A percentile compares a stretch with the other conserved stretches of the same genome.
These are phyloP conservation scores for Trichoderma brevicompactum DNA, from an alignment of 2,329 filamentous ascomycete species.

Conservation along the genomic window DNA sequence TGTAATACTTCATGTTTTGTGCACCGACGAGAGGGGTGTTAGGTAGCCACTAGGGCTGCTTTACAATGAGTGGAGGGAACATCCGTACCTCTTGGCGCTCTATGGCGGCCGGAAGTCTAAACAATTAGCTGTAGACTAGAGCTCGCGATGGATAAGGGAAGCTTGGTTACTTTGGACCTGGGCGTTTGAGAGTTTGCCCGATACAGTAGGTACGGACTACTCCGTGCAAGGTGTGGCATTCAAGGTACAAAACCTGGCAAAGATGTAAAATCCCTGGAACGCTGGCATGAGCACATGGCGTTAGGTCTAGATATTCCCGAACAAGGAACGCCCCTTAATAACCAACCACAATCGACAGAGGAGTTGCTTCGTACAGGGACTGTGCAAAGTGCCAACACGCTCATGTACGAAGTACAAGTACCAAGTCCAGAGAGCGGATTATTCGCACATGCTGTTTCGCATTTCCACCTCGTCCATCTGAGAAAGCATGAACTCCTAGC, in stretches of 20 bases:
- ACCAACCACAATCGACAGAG: background rate
- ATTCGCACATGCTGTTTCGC: background rate
- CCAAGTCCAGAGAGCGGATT: background rate
- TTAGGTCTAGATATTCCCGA: conserved; percentile 13
- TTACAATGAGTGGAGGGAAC: background rate
- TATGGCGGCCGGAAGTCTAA: background rate
- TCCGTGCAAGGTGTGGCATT: conserved; percentile 16
- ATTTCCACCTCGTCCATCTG: background rate
- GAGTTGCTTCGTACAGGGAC: background rate
- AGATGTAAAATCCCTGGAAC: background rate
- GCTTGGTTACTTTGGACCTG: background rate
- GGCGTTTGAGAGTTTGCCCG: background rate
- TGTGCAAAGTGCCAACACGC: background rate
- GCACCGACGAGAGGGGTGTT: background rate
- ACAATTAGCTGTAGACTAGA: background rate
- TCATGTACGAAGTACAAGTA: background rate
- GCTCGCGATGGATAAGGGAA: background rate
- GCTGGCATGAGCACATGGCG: conserved; percentile 14
- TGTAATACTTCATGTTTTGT: background rate
- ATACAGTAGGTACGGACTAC: conserved; percentile 21
- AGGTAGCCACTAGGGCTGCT: background rate
- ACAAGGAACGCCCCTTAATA: conserved; percentile 1
- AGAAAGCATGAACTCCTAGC: conserved; percentile 6
- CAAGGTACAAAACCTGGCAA: background rate
- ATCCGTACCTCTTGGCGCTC: background rate